Conservation (phyloP, 306 rosid species). For the Lupinus albus region DNA sequence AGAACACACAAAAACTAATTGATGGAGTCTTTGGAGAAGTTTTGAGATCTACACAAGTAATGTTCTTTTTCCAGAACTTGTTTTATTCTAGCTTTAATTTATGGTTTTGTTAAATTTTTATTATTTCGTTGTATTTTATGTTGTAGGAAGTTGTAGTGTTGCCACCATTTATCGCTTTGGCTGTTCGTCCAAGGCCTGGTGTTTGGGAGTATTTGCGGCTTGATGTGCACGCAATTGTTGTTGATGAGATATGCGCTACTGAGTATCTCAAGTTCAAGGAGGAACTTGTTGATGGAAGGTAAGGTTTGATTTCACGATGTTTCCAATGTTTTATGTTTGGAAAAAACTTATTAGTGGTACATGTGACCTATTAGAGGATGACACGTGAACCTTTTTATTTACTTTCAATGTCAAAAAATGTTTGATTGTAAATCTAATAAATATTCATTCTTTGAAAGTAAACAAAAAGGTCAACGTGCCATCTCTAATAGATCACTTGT, state of each 20-base stretch:
- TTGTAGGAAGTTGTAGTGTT: constrained; percentile 80
- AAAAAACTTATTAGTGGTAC: too few species aligned
- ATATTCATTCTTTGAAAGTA: too few species aligned
- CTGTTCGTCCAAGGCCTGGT: constrained; percentile 95
- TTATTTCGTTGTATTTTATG: not conserved
- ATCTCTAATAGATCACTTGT: too few species aligned
- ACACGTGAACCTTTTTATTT: too few species aligned
- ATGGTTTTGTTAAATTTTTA: not conserved
- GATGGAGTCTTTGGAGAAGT: constrained; percentile 80
- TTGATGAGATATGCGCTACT: constrained; percentile 69
- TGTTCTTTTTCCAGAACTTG: too few species aligned
- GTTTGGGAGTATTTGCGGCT: constrained; percentile 95
- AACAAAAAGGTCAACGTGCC: too few species aligned
- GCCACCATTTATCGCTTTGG: constrained; percentile 94
- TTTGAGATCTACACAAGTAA: constrained; percentile 75
- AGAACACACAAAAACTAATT: constrained; percentile 56
- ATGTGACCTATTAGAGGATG: too few species aligned
- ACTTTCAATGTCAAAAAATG: too few species aligned
- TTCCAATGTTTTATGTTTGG: too few species aligned
- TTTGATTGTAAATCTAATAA: too few species aligned
- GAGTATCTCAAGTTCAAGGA: constrained; percentile 89
- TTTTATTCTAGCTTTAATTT: not conserved
- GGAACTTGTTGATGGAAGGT: constrained; percentile 98
- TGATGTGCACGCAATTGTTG: constrained; percentile 67
- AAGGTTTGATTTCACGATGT: not conserved